phyloP scores from a whole-genome alignment of 805 yeast species.

The Candida mattraensis region DNA sequence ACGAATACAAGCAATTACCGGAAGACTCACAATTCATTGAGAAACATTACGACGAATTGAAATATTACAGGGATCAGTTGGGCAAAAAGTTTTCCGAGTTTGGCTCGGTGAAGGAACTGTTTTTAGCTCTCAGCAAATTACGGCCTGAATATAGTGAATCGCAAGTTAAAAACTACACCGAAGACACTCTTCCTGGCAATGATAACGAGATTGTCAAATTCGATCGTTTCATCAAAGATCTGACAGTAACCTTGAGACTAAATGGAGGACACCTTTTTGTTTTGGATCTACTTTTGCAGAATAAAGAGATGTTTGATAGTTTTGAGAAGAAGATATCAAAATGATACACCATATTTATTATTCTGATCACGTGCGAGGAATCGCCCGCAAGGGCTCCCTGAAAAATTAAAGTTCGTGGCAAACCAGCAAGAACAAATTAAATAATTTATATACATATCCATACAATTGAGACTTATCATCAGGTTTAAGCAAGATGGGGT shows the following conservation, averaged over 20 bases:
- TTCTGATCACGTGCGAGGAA: too few species aligned
- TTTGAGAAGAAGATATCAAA: constrained; percentile 34
- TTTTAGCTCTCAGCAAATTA: constrained; percentile 39
- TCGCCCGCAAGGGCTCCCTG: not conserved
- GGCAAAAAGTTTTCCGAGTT: constrained; percentile 40
- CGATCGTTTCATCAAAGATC: constrained; percentile 39
- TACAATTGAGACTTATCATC: not conserved
- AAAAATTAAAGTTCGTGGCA: too few species aligned
- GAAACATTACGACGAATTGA: constrained; percentile 45
- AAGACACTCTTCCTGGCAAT: constrained; percentile 5
- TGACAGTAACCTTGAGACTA: constrained; percentile 42
- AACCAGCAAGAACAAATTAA: too few species aligned
- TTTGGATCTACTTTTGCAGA: constrained; percentile 55
- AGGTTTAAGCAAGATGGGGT: constrained; percentile 10
- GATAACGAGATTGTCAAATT: constrained; percentile 17
- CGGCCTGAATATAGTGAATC: constrained; percentile 18
- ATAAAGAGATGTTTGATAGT: constrained; percentile 46
- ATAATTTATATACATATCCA: too few species aligned
- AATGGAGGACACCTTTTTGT: constrained; percentile 62
- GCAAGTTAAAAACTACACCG: constrained; percentile 17
- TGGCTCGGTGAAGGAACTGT: constrained; percentile 37
- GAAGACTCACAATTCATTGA: constrained; percentile 54
- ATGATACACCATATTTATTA: too few species aligned
- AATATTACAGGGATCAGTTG: constrained; percentile 33
- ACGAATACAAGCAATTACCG: constrained; percentile 47